A percentile compares a stretch with the other conserved stretches of the same genome.
These are phyloP conservation scores for Perkinsus marinus DNA, from an alignment of 169 alveolate species.

Conservation along the genomic window DNA sequence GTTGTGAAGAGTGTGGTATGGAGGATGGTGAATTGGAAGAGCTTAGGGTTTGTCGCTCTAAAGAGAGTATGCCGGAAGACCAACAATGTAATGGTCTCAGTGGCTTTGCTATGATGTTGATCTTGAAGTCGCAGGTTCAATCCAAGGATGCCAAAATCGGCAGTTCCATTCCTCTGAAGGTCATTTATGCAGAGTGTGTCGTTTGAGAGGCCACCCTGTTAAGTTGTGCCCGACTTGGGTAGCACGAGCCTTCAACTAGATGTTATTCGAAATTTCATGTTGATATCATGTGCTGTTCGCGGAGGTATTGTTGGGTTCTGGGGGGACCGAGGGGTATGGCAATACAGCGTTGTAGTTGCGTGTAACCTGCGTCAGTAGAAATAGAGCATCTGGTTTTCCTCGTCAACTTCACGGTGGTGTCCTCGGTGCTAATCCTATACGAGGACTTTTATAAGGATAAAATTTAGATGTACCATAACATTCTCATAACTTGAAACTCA, in stretches of 20 bases:
- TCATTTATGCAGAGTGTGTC: not conserved
- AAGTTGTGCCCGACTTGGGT: not conserved
- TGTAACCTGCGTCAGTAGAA: no score
- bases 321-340: no score
- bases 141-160: not conserved
- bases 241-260: not conserved
- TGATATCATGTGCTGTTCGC: not conserved
- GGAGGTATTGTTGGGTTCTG: no score
- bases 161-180: not conserved
- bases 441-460: no score
- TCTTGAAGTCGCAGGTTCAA: not conserved
- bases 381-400: no score
- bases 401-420: no score
- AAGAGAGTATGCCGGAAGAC: not conserved
- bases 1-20: not conserved
- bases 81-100: not conserved
- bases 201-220: not conserved
- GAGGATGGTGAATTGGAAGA: not conserved
- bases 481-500: no score
- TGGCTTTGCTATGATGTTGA: not conserved
- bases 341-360: no score
- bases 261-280: not conserved
- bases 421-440: no score
- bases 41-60: not conserved
- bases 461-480: no score